phyloP scores from a whole-genome alignment of 2,329 filamentous ascomycete species.

The Xylariaceae sp. region DNA sequence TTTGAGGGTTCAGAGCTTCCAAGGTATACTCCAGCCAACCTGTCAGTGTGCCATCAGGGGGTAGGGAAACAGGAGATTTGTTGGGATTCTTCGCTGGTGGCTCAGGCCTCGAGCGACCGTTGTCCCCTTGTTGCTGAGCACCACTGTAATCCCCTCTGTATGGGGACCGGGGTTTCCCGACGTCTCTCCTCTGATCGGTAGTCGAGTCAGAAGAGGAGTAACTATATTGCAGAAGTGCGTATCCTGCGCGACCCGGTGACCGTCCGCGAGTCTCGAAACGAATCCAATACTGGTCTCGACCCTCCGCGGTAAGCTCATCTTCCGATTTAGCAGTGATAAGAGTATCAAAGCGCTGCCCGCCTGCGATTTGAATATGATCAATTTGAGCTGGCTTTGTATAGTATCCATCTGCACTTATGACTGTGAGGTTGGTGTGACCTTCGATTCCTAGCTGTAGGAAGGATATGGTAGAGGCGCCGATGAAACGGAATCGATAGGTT shows the following conservation, averaged over 20 bases:
- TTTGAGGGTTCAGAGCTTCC: conserved; percentile 41
- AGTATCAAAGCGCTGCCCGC: conserved; percentile 67
- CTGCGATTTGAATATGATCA: conserved; percentile 60
- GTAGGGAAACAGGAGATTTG: conserved; percentile 43
- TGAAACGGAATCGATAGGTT: conserved; percentile 67
- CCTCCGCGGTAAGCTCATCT: conserved; percentile 48
- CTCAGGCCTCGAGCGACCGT: background rate
- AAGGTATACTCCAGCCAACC: conserved; percentile 57
- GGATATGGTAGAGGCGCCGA: conserved; percentile 63
- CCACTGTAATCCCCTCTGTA: background rate
- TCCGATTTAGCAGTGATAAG: conserved; percentile 60
- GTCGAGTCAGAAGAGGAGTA: conserved; percentile 22
- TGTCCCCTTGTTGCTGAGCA: background rate
- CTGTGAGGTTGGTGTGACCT: conserved; percentile 58
- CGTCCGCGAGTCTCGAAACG: conserved; percentile 59
- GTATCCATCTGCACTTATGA: conserved; percentile 66
- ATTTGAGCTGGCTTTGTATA: conserved; percentile 58
- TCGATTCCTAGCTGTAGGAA: conserved; percentile 62
- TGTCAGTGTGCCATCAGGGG: conserved; percentile 41
- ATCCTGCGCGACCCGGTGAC: conserved; percentile 52
- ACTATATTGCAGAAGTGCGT: conserved; percentile 56
- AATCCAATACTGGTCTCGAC: conserved; percentile 51
- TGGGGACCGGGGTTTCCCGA: background rate
- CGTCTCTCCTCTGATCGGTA: background rate
- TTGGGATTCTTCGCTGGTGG: conserved; percentile 38